Conservation (phyloP, 2,329 filamentous ascomycete genomes). For the Ceratocystis cacaofunesta region DNA sequence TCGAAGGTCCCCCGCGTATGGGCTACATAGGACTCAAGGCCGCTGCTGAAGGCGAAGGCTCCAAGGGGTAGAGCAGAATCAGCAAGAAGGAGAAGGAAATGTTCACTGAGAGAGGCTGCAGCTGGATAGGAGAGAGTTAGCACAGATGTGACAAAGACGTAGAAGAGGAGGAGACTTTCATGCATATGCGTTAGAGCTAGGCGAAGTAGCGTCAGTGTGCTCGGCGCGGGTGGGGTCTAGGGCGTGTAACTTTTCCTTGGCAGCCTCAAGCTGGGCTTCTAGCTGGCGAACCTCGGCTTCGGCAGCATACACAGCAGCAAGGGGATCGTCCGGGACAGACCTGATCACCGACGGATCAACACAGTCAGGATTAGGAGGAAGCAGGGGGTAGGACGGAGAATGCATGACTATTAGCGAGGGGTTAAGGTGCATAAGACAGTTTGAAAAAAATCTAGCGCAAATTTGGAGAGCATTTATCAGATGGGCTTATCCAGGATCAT, state of each 20-base stretch:
- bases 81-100: slow-evolving; percentile 61
- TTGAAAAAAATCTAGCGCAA: too few species aligned
- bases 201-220: background rate
- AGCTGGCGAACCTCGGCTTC: slow-evolving; percentile 12
- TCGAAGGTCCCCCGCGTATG: slow-evolving; percentile 45
- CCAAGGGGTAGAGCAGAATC: slow-evolving; percentile 71
- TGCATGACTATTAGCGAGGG: too few species aligned
- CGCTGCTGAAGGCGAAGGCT: slow-evolving; percentile 76
- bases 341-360: background rate
- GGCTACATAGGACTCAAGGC: slow-evolving; percentile 67
- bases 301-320: background rate
- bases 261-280: slow-evolving; percentile 6
- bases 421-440: too few species aligned
- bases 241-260: slow-evolving; percentile 4
- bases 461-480: too few species aligned
- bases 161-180: background rate
- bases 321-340: background rate
- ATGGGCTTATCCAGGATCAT: too few species aligned
- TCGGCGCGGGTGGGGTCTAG: background rate
- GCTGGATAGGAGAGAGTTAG: background rate
- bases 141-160: background rate
- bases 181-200: background rate
- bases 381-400: background rate
- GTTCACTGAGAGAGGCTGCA: slow-evolving; percentile 26
- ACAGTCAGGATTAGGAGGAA: background rate